Evolutionary conservation across 148 eudicot species (phyloP), one percentile per base, ranked within the genome.

Genomic region (Vaccinium vitisidaea): DNA sequence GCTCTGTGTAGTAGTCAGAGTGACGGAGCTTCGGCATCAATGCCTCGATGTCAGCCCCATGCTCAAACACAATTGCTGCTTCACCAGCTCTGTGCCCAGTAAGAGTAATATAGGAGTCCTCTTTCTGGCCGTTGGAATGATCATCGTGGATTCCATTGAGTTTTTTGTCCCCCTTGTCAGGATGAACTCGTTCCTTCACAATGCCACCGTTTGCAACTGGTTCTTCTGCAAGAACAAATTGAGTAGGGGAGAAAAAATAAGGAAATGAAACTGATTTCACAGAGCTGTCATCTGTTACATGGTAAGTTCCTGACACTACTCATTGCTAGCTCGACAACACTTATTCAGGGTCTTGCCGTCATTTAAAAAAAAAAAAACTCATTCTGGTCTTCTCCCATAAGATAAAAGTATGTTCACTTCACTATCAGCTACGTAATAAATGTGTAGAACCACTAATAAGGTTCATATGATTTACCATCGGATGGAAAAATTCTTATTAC

Each of bases 1-100:
- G 99, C 87, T 97, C 98, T 2, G 99, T 95, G 88, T 91, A 97
- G 79, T 97, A 97, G 86, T 95, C 98, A n/a, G 98, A 88, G 85
- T 94, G 96, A 11, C 94, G 90, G 13, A 97, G 98, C 87, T 97
- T 97, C 49, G 99, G 99, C 99, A 97, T 94, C 83, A 92, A 91
- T 48, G 94, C 96, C 87, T 93, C 98, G 63, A 95, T 91, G 80
- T 93, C 98, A 82, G 98, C 96, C 52, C 98, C 99, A 67, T 94
- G 96, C 85, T 97, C 98, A 74, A 92, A 93, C 19, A 90, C 98
- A 76, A 94, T 95, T 65, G 98, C 98, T 30, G 98, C 98, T 83
- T 94, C 99, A 54, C 96, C 98, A 75, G 98, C 95, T 91, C 98
- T 90, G 87, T 92, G 95, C 32, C 98, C 95, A 8, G 93, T 92